Evolutionary conservation across 441 rosid genomes (phyloP), one percentile per base, ranked within the genome.

Genomic region (Hura crepitans): DNA sequence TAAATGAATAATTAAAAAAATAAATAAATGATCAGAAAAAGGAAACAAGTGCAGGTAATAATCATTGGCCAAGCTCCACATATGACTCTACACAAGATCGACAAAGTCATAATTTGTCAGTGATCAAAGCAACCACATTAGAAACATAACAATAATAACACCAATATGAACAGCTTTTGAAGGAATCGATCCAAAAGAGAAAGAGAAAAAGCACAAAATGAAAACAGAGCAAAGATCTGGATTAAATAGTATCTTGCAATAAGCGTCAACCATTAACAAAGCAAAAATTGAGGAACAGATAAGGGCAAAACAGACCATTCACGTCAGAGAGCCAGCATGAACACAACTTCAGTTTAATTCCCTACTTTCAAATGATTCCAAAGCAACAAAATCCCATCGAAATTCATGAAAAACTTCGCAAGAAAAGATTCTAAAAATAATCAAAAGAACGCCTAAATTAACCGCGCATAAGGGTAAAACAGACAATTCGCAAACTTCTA

Each of bases 111-210:
- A 54, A 57, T 31, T 67, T n/a, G 30, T 27, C 66, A 66, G 10
- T 69, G 70, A 72, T 70, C 76, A 72, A 70, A 73, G 56, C 72
- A 23, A n/a, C n/a, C n/a, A n/a, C n/a, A n/a, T n/a, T n/a, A n/a
- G n/a, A n/a, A n/a, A n/a, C n/a, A n/a, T n/a, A n/a, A n/a, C n/a
- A n/a, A n/a, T n/a, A n/a, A 33, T 31, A 58, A 17, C 39, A 49
- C 15, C 43, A 54, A n/a, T 35, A 31, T 17, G 22, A 4, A 25
- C 20, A n/a, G 30, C 64, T 57, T 28, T 27, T 69, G 13, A 47
- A 64, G 56, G 65, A 62, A 42, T 64, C 55, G 33, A 31, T 0
- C 39, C 30, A 23, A 4, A 9, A 55, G 17, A 49, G 22, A 10
- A 18, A 55, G 30, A 42, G 10, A 33, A 15, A n/a, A 66, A 33